A percentile compares a stretch with the other conserved stretches of the same genome.
Conservation (phyloP, 1,284 basidiomycete species). For the Austroboletus novae-zelandiae region DNA sequence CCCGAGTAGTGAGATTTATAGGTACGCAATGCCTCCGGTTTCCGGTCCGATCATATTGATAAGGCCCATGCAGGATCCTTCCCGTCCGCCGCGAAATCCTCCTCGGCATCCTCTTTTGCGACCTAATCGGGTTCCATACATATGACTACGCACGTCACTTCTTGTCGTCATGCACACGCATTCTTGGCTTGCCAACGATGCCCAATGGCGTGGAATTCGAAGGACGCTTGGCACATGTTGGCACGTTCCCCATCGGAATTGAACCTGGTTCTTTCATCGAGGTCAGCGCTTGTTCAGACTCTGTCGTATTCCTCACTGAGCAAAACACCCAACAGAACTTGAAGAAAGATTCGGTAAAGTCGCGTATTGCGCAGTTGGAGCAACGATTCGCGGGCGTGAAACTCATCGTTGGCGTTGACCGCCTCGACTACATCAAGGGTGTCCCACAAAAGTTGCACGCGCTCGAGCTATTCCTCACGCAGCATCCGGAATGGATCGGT, state of each 20-base stretch:
- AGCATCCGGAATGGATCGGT: constrained; percentile 99
- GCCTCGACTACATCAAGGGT: constrained; percentile 99
- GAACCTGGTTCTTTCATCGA: constrained; percentile 92
- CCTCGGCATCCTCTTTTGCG: constrained; percentile 92
- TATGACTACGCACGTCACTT: constrained; percentile 99
- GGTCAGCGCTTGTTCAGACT: constrained; percentile 37
- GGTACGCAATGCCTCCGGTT: constrained; percentile 50
- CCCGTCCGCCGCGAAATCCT: constrained; percentile 97
- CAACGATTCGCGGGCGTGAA: constrained; percentile 93
- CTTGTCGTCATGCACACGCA: constrained; percentile 95
- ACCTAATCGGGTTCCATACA: constrained; percentile 98
- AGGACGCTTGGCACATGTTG: constrained; percentile 93
- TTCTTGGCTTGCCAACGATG: constrained; percentile 94
- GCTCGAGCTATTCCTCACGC: constrained; percentile 92
- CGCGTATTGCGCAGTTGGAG: constrained; percentile 80
- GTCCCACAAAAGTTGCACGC: constrained; percentile 98
- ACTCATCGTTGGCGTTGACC: constrained; percentile 97
- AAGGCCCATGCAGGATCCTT: constrained; percentile 64
- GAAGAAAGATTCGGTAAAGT: constrained; percentile 73
- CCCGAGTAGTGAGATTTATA: constrained; percentile 97
- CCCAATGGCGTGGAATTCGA: constrained; percentile 98
- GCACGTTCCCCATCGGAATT: constrained; percentile 98
- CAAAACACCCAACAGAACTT: constrained; percentile 53
- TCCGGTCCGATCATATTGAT: constrained; percentile 9
- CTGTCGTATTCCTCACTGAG: constrained; percentile 3